Percentiles rank a stretch among this genome's conserved stretches.
These are phyloP conservation scores for Crithidia brevicula DNA, from an alignment of 208 protist genomes.

Conservation along the genomic window DNA sequence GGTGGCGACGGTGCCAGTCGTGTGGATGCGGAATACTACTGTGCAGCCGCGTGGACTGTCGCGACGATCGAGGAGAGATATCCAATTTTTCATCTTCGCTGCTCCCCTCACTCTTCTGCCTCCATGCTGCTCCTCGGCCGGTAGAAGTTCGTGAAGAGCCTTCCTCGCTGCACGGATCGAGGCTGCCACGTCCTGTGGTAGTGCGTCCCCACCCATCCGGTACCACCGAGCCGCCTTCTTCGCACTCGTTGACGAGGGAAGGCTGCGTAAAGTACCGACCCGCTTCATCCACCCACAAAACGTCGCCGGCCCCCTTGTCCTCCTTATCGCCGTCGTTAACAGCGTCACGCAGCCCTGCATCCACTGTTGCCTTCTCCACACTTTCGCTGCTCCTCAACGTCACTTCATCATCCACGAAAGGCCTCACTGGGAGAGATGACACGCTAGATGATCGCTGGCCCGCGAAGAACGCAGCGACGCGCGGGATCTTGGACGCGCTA, in stretches of 20 bases:
- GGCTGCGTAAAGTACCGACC: constrained; percentile 9
- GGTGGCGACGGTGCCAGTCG: no score
- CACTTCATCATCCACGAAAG: background rate
- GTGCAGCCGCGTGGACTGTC: constrained; percentile 1
- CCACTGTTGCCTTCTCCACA: background rate
- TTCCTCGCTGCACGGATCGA: background rate
- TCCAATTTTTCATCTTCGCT: background rate
- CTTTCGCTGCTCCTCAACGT: background rate
- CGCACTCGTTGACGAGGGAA: background rate
- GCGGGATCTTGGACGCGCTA: constrained; percentile 7
- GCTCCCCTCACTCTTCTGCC: background rate
- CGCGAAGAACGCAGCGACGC: constrained; percentile 17
- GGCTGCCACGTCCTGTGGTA: background rate
- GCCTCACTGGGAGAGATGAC: background rate
- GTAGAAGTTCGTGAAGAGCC: background rate
- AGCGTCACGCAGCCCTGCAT: background rate
- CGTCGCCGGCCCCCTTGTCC: background rate
- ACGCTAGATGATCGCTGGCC: background rate
- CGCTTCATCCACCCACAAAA: constrained; percentile 4
- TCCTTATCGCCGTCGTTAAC: background rate
- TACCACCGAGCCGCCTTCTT: no score
- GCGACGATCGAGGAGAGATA: background rate
- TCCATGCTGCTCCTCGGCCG: background rate
- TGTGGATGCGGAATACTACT: background rate
- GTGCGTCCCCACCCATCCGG: no score